Evolutionary conservation across 2,329 filamentous ascomycete genomes (phyloP).

Genomic region (Ophioceras dolichostomum): DNA sequence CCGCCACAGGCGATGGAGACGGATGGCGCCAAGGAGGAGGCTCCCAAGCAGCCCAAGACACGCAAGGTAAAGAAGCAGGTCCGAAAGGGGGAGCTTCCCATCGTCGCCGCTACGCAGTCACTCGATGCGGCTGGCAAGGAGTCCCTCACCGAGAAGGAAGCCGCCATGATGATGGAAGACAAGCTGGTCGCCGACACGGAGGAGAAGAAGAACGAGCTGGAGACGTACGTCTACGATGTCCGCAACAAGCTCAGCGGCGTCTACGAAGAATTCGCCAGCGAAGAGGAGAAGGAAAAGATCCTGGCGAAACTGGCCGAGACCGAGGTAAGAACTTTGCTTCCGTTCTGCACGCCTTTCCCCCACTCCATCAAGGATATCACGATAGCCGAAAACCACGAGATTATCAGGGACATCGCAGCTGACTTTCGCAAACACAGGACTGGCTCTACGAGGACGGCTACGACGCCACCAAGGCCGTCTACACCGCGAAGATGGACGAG

Average conservation of each 20-base stretch:
- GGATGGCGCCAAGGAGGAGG: conserved; percentile 51
- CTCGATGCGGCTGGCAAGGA: conserved; percentile 60
- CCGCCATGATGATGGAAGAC: conserved; percentile 91
- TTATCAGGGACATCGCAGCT: no score
- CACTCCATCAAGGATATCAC: no score
- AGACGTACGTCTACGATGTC: conserved; percentile 94
- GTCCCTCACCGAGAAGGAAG: conserved; percentile 67
- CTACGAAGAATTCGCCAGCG: conserved; percentile 77
- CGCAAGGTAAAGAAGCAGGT: conserved; percentile 99
- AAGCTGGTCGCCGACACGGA: conserved; percentile 97
- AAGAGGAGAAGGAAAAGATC: conserved; percentile 81
- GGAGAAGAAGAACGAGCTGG: conserved; percentile 99
- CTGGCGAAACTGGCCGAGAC: conserved; percentile 68
- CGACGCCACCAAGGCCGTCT: conserved; percentile 85
- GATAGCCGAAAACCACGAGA: no score
- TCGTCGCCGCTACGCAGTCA: conserved; percentile 70
- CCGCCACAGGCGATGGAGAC: conserved; percentile 67
- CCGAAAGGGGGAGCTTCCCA: conserved; percentile 87
- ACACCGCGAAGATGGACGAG: conserved; percentile 91
- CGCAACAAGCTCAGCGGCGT: conserved; percentile 90
- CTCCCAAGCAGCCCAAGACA: conserved; percentile 52
- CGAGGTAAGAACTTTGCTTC: conserved; percentile 57
- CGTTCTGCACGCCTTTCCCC: not conserved
- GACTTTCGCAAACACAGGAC: conserved; percentile 58
- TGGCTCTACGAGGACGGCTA: conserved; percentile 98